Evolutionary conservation across 345 rosid species (phyloP).

Genomic region (Linum tenue): DNA sequence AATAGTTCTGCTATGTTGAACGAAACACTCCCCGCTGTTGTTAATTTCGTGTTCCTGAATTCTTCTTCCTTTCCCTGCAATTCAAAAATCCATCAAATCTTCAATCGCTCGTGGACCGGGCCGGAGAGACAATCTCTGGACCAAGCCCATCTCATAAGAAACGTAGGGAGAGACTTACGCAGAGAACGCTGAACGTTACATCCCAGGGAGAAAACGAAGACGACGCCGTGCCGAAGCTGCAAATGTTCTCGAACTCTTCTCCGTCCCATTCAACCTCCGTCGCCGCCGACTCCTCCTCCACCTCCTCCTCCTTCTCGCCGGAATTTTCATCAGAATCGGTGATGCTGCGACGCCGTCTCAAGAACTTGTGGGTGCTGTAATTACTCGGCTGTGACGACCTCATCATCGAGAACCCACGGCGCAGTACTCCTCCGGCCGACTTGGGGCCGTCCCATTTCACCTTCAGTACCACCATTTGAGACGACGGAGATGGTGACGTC

Average conservation of each 20-base stretch:
- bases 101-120: too few relatives aligned
- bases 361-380: not conserved
- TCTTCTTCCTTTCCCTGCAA: slow-evolving; percentile 22
- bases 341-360: not conserved
- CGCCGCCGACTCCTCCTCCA: not conserved
- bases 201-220: slow-evolving; percentile 23
- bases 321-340: too few relatives aligned
- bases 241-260: slow-evolving; percentile 23
- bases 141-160: not conserved
- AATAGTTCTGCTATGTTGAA: slow-evolving; percentile 25
- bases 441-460: slow-evolving; percentile 8
- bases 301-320: too few relatives aligned
- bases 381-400: not conserved
- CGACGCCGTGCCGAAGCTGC: slow-evolving; percentile 6
- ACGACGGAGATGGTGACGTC: not conserved
- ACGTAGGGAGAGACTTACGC: slow-evolving; percentile 16
- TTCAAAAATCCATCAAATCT: not conserved
- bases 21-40: slow-evolving; percentile 13
- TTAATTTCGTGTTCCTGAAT: slow-evolving; percentile 12
- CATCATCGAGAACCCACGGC: not conserved
- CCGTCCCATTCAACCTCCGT: slow-evolving; percentile 24
- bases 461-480: not conserved
- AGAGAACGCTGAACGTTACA: slow-evolving; percentile 21
- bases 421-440: not conserved
- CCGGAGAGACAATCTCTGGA: too few relatives aligned